Evolutionary conservation across 2,329 filamentous ascomycete genomes (phyloP), one percentile per base, ranked within the genome.

Genomic region (Fusarium euwallaceae): DNA sequence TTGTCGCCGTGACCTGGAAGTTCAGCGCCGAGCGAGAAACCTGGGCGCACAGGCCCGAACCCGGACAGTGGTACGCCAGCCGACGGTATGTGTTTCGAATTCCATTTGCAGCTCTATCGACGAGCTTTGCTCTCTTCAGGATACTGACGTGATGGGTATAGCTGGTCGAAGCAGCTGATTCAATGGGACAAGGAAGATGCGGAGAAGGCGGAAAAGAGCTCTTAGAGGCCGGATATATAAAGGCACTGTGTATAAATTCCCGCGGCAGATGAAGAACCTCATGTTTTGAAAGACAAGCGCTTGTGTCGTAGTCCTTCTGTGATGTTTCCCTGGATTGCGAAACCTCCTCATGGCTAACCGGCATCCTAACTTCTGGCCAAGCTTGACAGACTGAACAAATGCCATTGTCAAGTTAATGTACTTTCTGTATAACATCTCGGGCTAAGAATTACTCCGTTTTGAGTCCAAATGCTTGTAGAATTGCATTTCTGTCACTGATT

Each of bases 11-110:
- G 79, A 89, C 88, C 71, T 96, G 91, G 89, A 93, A 88, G 80
- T 84, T 93, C 78, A 95, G 93, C 81, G 93, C 94, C 43, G 90
- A 94, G 78, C 88, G 91, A 75, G 94, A 97, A 83, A 84, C 89
- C 73, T 91, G 94, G 80, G 88, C 92, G 77, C 91, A 88, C 83
- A 94, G 95, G 88, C 94, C 94, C 39, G 92, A 94, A 84, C 88
- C 90, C 66, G 91, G 91, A 78, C 87, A 93, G 80, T 97, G 95
- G 89, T 95, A 92, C 84, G 94, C 94, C 58, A 97, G 94, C 86
- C 90, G 94, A 91, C 91, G 93, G 94, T 96, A 88, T 80, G 93
- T 89, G 93, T 89, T 61, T n/a, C 32, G 39, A 16, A 58, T 9
- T 16, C 24, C n/a, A 34, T 16, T n/a, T 6, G n/a, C 6, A 2